phyloP scores from a whole-genome alignment of 208 protist genomes.

The Tritrichomonas musculus region DNA sequence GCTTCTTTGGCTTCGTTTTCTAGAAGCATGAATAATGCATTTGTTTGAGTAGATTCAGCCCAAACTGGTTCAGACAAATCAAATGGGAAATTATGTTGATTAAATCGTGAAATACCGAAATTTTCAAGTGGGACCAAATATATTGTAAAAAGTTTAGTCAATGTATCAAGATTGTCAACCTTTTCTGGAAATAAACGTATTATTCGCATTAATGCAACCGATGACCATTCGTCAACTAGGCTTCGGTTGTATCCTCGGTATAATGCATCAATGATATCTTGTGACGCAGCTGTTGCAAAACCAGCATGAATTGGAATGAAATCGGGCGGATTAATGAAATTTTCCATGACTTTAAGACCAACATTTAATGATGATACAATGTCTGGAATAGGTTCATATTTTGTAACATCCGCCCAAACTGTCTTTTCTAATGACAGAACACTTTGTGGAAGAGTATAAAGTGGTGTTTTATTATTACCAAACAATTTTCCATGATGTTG shows the following conservation, averaged over 20 bases:
- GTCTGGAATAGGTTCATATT: not conserved
- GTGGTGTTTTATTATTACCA: not conserved
- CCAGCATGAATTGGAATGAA: not conserved
- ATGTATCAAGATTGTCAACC: not conserved
- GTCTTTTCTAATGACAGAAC: not conserved
- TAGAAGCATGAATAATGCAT: not conserved
- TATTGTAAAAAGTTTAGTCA: not conserved
- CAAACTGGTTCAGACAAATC: not conserved
- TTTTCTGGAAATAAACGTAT: not conserved
- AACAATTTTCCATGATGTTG: not conserved
- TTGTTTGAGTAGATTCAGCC: not conserved
- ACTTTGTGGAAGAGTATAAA: not conserved
- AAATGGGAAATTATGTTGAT: not conserved
- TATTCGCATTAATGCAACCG: not conserved
- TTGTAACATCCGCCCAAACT: not conserved
- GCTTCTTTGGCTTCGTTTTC: not conserved
- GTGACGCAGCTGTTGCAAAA: not conserved
- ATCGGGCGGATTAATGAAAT: not conserved
- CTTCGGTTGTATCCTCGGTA: not conserved
- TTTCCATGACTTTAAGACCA: not conserved
- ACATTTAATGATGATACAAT: not conserved
- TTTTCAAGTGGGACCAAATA: not conserved
- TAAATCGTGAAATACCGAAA: not conserved
- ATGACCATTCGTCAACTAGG: not conserved
- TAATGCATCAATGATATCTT: not conserved